These are phyloP conservation scores for Cutaneotrichosporon sp. DNA, from an alignment of 1,284 basidiomycete genomes.

Conservation along the genomic window DNA sequence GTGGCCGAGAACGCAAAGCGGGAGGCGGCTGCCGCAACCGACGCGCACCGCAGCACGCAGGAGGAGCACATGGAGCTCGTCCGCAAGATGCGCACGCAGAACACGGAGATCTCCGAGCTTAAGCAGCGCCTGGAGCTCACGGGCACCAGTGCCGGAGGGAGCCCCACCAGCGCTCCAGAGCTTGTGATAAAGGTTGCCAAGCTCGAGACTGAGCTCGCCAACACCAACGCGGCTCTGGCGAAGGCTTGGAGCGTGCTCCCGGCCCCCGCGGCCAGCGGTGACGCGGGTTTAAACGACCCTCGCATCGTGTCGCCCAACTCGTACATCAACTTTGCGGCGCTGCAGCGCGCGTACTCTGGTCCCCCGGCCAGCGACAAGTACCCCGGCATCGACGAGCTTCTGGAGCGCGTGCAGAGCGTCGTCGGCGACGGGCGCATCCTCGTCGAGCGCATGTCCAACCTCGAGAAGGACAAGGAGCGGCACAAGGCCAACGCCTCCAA, in stretches of 20 bases:
- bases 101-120: conserved; percentile 32
- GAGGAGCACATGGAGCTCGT: conserved; percentile 20
- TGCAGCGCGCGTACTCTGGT: conserved; percentile 40
- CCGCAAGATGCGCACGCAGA: conserved; percentile 28
- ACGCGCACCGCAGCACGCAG: conserved; percentile 10
- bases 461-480: conserved; percentile 81
- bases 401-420: conserved; percentile 71
- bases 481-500: conserved; percentile 86
- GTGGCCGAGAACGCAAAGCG: conserved; percentile 58
- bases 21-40: not conserved
- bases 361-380: conserved; percentile 44
- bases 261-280: conserved; percentile 70
- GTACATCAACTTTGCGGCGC: conserved; percentile 50
- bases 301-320: conserved; percentile 57
- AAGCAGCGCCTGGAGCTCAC: not conserved
- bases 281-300: conserved; percentile 62
- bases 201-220: conserved; percentile 57
- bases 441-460: conserved; percentile 76
- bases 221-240: conserved; percentile 65
- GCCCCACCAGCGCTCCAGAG: not conserved
- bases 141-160: not conserved
- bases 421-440: conserved; percentile 76
- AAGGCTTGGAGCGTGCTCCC: conserved; percentile 79
- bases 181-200: conserved; percentile 34
- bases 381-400: conserved; percentile 65